Evolutionary conservation across 768 basidiomycete genomes (phyloP).

Genomic region (Chlorophyllum brunneum): DNA sequence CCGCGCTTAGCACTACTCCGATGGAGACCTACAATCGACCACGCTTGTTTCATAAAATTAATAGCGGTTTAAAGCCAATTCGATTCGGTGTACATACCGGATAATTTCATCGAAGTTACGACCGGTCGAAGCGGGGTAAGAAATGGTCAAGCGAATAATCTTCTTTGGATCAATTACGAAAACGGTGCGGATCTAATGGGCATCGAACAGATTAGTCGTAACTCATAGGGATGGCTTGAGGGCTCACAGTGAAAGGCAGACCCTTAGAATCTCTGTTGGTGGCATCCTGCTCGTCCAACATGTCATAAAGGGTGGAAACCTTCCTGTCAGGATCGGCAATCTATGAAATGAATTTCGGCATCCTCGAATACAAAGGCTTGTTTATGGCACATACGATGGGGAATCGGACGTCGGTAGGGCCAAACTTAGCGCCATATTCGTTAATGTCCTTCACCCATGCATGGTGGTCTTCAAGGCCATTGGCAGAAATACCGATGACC

Average conservation of each 20-base stretch:
- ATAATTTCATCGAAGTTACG: slow-evolving; percentile 79
- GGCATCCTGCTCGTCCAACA: slow-evolving; percentile 94
- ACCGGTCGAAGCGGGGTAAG: slow-evolving; percentile 95
- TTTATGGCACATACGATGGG: slow-evolving; percentile 70
- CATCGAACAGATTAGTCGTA: slow-evolving; percentile 7
- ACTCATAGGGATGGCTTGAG: slow-evolving; percentile 5
- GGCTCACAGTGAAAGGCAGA: slow-evolving; percentile 83
- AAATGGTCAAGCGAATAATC: slow-evolving; percentile 82
- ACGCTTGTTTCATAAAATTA: slow-evolving; percentile 38
- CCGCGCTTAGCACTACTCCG: slow-evolving; percentile 5
- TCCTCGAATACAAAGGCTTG: background rate
- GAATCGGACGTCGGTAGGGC: slow-evolving; percentile 76
- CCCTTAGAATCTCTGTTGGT: slow-evolving; percentile 86
- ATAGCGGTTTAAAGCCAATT: background rate
- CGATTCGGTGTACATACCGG: slow-evolving; percentile 28
- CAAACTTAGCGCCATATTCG: slow-evolving; percentile 65
- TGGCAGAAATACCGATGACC: slow-evolving; percentile 91
- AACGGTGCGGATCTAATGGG: slow-evolving; percentile 80
- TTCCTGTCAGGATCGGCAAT: slow-evolving; percentile 91
- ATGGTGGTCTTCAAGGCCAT: slow-evolving; percentile 79
- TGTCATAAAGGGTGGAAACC: slow-evolving; percentile 86
- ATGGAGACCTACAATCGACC: slow-evolving; percentile 57
- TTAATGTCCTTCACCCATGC: slow-evolving; percentile 90
- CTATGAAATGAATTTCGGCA: slow-evolving; percentile 30
- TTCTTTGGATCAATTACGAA: slow-evolving; percentile 98